A percentile compares a stretch with the other conserved stretches of the same genome.
These are phyloP conservation scores for Trematosphaeria pertusa DNA, from an alignment of 2,329 filamentous ascomycete species.

Conservation along the genomic window DNA sequence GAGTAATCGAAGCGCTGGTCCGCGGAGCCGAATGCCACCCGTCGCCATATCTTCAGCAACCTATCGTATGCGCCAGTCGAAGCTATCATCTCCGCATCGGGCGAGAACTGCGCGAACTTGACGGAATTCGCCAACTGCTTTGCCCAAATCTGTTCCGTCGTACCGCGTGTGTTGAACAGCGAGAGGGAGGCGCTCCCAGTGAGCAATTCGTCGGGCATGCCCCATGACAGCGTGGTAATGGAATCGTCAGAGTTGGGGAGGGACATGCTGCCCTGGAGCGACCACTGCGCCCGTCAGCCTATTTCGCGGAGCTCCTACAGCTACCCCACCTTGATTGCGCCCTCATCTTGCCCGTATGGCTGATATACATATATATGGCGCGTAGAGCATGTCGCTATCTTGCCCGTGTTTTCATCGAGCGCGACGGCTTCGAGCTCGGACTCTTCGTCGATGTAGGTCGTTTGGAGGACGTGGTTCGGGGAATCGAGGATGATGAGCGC, in stretches of 20 bases:
- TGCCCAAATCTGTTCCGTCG: slow-evolving; percentile 72
- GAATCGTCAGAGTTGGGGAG: slow-evolving; percentile 54
- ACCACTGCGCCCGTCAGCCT: slow-evolving; percentile 58
- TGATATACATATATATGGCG: slow-evolving; percentile 76
- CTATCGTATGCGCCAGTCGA: slow-evolving; percentile 80
- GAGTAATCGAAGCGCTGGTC: slow-evolving; percentile 88
- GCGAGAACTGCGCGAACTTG: slow-evolving; percentile 79
- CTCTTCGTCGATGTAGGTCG: slow-evolving; percentile 82
- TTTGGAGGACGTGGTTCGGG: slow-evolving; percentile 79
- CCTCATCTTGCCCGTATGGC: slow-evolving; percentile 73
- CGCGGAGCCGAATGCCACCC: slow-evolving; percentile 81
- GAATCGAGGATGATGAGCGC: slow-evolving; percentile 83
- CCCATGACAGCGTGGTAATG: slow-evolving; percentile 80
- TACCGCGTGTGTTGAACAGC: slow-evolving; percentile 68
- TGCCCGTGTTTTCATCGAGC: slow-evolving; percentile 82
- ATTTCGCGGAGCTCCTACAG: slow-evolving; percentile 7
- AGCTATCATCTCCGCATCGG: slow-evolving; percentile 86
- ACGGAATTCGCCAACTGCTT: slow-evolving; percentile 74
- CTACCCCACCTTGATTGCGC: slow-evolving; percentile 72
- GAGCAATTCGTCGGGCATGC: slow-evolving; percentile 81
- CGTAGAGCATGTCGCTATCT: slow-evolving; percentile 78
- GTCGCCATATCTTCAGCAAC: slow-evolving; percentile 90
- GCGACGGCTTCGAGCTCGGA: slow-evolving; percentile 75
- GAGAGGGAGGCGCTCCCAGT: slow-evolving; percentile 74
- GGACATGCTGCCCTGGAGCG: slow-evolving; percentile 66